These are phyloP conservation scores for Chaetomium strumarium DNA, from an alignment of 2,329 filamentous ascomycete genomes.

Conservation along the genomic window DNA sequence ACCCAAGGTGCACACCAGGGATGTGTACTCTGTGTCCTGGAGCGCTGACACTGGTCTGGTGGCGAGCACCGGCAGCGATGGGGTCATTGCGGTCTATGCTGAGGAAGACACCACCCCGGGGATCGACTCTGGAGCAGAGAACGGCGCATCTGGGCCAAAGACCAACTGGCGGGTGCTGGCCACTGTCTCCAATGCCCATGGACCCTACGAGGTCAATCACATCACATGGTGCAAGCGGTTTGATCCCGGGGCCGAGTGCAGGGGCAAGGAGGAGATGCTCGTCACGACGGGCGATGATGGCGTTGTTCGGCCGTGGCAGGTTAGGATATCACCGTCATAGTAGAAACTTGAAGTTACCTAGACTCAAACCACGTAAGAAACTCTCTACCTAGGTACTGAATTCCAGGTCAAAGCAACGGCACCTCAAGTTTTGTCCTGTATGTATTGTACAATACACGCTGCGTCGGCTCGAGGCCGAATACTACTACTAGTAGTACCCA, in stretches of 20 bases:
- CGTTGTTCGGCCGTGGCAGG: constrained; percentile 73
- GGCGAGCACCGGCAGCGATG: constrained; percentile 86
- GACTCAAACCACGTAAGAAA: too few relatives aligned
- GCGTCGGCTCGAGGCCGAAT: neutral
- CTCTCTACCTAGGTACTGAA: neutral
- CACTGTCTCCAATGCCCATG: constrained; percentile 69
- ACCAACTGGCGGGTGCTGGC: constrained; percentile 66
- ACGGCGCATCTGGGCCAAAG: neutral
- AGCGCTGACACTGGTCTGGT: constrained; percentile 69
- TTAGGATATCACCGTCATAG: constrained; percentile 16
- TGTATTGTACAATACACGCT: too few relatives aligned
- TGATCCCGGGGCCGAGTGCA: constrained; percentile 55
- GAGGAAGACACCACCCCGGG: constrained; percentile 40
- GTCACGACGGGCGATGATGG: constrained; percentile 92
- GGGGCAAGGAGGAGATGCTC: constrained; percentile 70
- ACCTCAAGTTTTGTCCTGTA: neutral
- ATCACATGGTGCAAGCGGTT: constrained; percentile 77
- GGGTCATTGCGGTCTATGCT: constrained; percentile 70
- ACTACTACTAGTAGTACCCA: neutral
- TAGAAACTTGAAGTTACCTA: neutral
- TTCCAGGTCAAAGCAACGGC: neutral
- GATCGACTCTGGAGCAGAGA: constrained; percentile 1
- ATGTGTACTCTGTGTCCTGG: constrained; percentile 83
- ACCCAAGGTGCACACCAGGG: constrained; percentile 68
- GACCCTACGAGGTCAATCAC: constrained; percentile 92